A percentile compares a stretch with the other conserved stretches of the same genome.
Conservation (phyloP, 2,329 filamentous ascomycete genomes). For the Teratosphaeria nubilosa region DNA sequence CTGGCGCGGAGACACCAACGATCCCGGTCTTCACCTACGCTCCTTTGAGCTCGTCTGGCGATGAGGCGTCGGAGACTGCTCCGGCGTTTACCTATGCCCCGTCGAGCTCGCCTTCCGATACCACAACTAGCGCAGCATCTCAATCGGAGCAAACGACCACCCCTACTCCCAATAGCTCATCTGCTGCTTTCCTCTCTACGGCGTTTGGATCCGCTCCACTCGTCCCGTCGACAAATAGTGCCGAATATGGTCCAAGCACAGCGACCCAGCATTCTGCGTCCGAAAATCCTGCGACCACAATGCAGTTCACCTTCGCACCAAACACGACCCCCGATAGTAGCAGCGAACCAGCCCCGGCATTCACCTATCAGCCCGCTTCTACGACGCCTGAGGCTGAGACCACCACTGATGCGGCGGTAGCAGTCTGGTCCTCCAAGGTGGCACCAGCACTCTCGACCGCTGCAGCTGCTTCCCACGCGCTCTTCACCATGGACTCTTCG, state of each 20-base stretch:
- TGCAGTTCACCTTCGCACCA: neutral
- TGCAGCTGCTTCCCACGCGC: neutral
- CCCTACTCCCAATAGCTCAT: neutral
- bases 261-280: neutral
- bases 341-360: neutral
- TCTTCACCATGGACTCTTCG: constrained; percentile 1
- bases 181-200: neutral
- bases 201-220: neutral
- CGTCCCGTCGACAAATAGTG: neutral
- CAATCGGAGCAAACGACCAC: neutral
- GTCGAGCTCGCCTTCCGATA: neutral
- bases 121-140: neutral
- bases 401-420: neutral
- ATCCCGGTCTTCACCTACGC: neutral
- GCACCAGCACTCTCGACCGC: neutral
- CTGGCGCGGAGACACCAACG: neutral
- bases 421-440: neutral
- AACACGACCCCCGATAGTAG: neutral
- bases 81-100: neutral
- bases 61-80: neutral
- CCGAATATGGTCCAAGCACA: neutral
- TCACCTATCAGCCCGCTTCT: neutral
- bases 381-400: neutral
- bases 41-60: neutral
- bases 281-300: neutral